Percentiles rank a stretch among this genome's conserved stretches.
These are phyloP conservation scores for Fomitopsis betulina DNA, from an alignment of 1,284 basidiomycete species.

Conservation along the genomic window DNA sequence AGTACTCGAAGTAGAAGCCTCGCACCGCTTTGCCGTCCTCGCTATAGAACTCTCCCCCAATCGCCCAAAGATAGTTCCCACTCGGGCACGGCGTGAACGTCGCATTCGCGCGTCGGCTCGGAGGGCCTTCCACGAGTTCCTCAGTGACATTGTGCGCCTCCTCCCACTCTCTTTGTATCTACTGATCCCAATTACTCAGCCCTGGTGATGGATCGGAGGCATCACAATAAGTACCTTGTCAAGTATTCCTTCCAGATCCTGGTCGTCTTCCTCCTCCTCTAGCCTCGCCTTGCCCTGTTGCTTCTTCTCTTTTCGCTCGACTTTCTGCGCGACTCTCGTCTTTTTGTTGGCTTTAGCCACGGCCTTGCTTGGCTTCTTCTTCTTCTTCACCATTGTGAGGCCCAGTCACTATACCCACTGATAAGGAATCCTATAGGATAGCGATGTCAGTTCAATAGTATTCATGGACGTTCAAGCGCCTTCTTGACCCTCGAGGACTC, in stretches of 20 bases:
- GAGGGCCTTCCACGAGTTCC: conserved; percentile 75
- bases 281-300: conserved; percentile 42
- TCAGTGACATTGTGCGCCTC: conserved; percentile 69
- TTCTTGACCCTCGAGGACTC: no score
- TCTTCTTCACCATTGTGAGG: conserved; percentile 44
- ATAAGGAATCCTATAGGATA: no score
- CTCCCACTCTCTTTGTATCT: conserved; percentile 77
- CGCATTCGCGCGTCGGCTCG: conserved; percentile 77
- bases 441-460: no score
- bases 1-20: conserved; percentile 9
- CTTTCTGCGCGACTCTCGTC: conserved; percentile 64
- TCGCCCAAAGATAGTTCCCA: conserved; percentile 77
- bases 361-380: conserved; percentile 35
- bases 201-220: not conserved
- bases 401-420: not conserved
- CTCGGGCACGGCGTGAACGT: conserved; percentile 75
- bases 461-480: no score
- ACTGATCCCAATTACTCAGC: conserved; percentile 27
- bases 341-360: conserved; percentile 69
- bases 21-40: conserved; percentile 77
- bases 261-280: conserved; percentile 56
- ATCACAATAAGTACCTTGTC: conserved; percentile 49
- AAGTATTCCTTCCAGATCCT: conserved; percentile 78
- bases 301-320: conserved; percentile 68
- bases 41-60: conserved; percentile 81